A percentile compares a stretch with the other conserved stretches of the same genome.
These are phyloP conservation scores for Cudoniella acicularis DNA, from an alignment of 495 filamentous ascomycete genomes.

Conservation along the genomic window DNA sequence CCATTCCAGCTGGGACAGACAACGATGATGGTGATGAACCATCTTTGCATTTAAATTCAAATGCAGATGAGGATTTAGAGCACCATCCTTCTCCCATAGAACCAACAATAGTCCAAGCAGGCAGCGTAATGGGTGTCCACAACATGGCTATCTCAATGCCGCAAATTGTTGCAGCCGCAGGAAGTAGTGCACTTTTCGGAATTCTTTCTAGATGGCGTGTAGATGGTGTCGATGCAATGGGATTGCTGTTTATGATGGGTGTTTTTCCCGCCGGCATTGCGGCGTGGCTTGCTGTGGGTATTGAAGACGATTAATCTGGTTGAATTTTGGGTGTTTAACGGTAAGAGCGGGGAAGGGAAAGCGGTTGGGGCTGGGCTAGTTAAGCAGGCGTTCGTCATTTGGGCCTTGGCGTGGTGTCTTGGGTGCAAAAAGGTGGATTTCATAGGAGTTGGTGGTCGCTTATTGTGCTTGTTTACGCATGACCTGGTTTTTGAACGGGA, in stretches of 20 bases:
- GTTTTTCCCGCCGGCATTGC: not conserved
- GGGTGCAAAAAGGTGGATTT: too few relatives aligned
- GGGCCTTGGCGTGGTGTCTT: too few relatives aligned
- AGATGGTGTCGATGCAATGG: not conserved
- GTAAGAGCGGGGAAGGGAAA: too few relatives aligned
- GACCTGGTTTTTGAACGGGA: too few relatives aligned
- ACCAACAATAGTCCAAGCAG: not conserved
- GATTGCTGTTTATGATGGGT: not conserved
- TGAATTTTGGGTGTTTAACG: too few relatives aligned
- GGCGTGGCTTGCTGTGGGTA: not conserved
- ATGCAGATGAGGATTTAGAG: not conserved
- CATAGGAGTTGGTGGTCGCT: too few relatives aligned
- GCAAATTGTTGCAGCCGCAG: conserved; percentile 1
- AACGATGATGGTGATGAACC: not conserved
- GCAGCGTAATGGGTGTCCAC: not conserved
- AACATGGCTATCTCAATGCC: conserved; percentile 1
- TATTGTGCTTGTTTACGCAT: too few relatives aligned
- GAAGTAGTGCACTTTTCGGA: conserved; percentile 2
- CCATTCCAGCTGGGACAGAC: not conserved
- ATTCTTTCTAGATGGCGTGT: not conserved
- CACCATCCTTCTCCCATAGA: not conserved
- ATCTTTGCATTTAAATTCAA: not conserved
- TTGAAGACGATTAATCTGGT: not conserved
- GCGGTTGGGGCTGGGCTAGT: too few relatives aligned
- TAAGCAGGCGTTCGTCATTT: too few relatives aligned